Base-by-base conservation (phyloP, 2,329 filamentous ascomycete genomes). In the Fusarium xylarioides region DNA sequence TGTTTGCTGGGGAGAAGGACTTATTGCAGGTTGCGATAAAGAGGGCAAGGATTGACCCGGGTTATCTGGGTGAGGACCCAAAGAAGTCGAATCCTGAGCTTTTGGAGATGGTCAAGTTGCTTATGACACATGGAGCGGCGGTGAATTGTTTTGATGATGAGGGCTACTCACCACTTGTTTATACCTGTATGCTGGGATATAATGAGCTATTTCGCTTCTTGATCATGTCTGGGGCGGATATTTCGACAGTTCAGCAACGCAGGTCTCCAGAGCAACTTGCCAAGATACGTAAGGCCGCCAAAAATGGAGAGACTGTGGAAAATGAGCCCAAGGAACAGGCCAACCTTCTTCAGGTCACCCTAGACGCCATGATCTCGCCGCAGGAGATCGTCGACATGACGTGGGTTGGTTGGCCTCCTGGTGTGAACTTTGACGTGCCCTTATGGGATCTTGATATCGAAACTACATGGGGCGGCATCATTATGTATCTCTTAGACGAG, bases 291-390 rank as follows among this genome's bases (percentile, higher is more conserved):
- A 10, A 63, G 5, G 12, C 26, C 8, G 4, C 30, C 1, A 43
- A 11, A 1, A 4, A 3, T n/a, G 11, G 6, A 11, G 32, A 54
- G 4, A 4, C 23, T 7, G 14, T 38, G 7, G n/a, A 14, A 12
- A 7, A 62, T 0, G 7, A n/a, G 11, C 11, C 37, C 3, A 21
- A 47, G 3, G 52, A 46, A 18, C 21, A 15, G 0, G 34, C 23
- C 0, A 71, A 59, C 14, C 68, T 71, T 11, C 58, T 71, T 7
- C 63, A 72, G 5, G 12, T 59, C 4, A 59, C 63, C 0, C 50
- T 71, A 1, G 68, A 71, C n/a, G 68, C 68, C 4, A 5, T 71
- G 1, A 64, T 71, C 23, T 71, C 68, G 0, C 63, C 68, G 2
- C 68, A 72, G 16, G 10, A 23, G 7, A 32, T 69, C 4, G 35